Conservation (phyloP, 2,329 filamentous ascomycete genomes). For the Talaromyces sp. region DNA sequence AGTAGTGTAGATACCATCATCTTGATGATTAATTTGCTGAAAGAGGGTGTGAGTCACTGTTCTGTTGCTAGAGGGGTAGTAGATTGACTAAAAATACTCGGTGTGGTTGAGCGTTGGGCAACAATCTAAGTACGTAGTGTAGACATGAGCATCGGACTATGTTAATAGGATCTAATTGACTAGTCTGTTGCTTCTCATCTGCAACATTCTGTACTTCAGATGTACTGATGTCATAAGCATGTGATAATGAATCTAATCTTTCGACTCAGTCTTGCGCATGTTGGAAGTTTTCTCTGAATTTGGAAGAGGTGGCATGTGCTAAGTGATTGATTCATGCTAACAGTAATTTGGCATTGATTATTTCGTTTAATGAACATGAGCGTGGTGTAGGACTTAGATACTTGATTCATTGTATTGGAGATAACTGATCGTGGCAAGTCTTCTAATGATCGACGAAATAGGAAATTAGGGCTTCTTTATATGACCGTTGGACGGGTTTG, state of each 20-base stretch:
- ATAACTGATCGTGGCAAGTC: neutral
- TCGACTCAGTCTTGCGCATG: neutral
- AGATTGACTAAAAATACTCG: neutral
- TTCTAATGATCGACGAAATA: neutral
- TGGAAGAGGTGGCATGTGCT: neutral
- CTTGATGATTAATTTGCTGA: neutral
- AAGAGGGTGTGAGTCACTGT: neutral
- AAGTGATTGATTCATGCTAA: neutral
- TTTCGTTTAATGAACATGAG: neutral
- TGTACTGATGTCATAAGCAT: neutral
- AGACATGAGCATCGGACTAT: neutral
- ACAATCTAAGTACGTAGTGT: neutral
- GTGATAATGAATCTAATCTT: neutral
- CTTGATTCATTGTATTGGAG: neutral
- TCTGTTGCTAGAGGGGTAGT: neutral
- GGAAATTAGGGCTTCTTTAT: neutral
- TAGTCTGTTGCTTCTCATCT: neutral
- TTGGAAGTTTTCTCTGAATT: neutral
- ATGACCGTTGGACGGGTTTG: neutral
- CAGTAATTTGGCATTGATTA: neutral
- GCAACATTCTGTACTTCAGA: too few species aligned
- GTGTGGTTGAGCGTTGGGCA: conserved; percentile 2
- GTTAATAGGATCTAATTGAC: neutral
- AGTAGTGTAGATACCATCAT: neutral
- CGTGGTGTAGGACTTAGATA: neutral